phyloP scores from a whole-genome alignment of 331 rosid species.

The Acacia pycnantha region DNA sequence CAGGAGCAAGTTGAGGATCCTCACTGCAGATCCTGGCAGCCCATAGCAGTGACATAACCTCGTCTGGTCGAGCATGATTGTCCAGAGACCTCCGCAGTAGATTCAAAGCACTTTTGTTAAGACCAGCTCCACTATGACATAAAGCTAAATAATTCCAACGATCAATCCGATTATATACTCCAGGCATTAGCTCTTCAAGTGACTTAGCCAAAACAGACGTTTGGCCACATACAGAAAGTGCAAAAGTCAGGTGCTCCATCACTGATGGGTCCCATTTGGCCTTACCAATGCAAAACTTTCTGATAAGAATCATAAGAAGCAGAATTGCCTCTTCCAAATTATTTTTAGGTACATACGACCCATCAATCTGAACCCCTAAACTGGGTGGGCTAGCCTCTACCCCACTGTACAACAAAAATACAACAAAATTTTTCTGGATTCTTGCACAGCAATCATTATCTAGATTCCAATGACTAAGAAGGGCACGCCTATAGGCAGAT shows the following conservation, averaged over 20 bases:
- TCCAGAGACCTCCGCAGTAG: conserved; percentile 75
- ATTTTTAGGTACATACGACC: conserved; percentile 84
- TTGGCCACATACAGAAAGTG: conserved; percentile 83
- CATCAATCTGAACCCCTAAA: conserved; percentile 84
- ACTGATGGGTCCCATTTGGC: conserved; percentile 89
- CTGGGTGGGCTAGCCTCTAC: conserved; percentile 95
- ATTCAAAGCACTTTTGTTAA: conserved; percentile 61
- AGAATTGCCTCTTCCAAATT: conserved; percentile 94
- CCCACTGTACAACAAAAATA: conserved; percentile 86
- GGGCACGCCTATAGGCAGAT: conserved; percentile 81
- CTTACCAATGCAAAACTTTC: conserved; percentile 66
- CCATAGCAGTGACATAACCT: conserved; percentile 66
- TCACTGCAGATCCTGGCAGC: conserved; percentile 88
- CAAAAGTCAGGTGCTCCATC: conserved; percentile 87
- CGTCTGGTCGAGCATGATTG: conserved; percentile 74
- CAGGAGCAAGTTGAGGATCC: conserved; percentile 75
- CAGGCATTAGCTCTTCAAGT: conserved; percentile 87
- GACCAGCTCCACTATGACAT: conserved; percentile 77
- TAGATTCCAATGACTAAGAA: conserved; percentile 93
- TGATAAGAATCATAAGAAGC: conserved; percentile 78
- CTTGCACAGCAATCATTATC: conserved; percentile 77
- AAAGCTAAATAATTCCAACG: conserved; percentile 92
- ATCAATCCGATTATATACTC: conserved; percentile 76
- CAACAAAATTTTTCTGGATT: conserved; percentile 79
- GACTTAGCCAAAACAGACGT: conserved; percentile 73